phyloP scores from a whole-genome alignment of 2,329 filamentous ascomycete species.

The Aspergillus chevalieri region DNA sequence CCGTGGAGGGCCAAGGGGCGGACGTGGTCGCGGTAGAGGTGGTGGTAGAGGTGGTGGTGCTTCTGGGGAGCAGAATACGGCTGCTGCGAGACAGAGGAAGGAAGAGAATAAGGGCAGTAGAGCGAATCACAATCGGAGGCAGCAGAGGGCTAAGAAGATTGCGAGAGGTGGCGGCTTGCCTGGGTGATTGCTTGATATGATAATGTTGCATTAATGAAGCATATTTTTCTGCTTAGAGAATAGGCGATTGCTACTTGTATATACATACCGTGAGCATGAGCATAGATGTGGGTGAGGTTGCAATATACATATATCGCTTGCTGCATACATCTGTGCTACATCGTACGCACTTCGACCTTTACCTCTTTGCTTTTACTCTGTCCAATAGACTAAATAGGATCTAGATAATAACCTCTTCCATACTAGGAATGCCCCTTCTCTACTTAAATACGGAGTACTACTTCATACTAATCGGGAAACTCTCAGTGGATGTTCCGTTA shows the following conservation, averaged over 20 bases:
- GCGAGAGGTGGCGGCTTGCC: conserved; percentile 47
- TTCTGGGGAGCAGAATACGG: conserved; percentile 61
- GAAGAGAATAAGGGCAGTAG: conserved; percentile 75
- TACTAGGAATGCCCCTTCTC: too few species aligned
- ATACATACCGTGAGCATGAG: too few species aligned
- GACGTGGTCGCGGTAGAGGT: conserved; percentile 43
- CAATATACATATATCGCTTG: not conserved
- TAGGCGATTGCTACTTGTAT: too few species aligned
- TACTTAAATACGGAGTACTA: too few species aligned
- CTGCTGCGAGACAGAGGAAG: conserved; percentile 65
- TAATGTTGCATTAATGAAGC: not conserved
- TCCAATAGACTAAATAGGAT: too few species aligned
- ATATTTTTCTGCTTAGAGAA: not conserved
- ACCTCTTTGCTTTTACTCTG: too few species aligned
- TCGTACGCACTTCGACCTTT: too few species aligned
- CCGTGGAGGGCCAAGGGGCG: conserved; percentile 44
- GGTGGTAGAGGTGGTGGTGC: conserved; percentile 49
- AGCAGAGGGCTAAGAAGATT: conserved; percentile 59
- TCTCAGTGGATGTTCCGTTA: too few species aligned
- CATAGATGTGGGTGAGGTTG: too few species aligned
- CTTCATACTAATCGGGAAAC: not conserved
- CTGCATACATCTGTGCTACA: too few species aligned
- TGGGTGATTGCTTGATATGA: conserved; percentile 11
- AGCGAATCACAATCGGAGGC: conserved; percentile 80
- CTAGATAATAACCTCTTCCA: too few species aligned